Base-by-base conservation (phyloP, 768 basidiomycete genomes). In the Mycena crocata region DNA sequence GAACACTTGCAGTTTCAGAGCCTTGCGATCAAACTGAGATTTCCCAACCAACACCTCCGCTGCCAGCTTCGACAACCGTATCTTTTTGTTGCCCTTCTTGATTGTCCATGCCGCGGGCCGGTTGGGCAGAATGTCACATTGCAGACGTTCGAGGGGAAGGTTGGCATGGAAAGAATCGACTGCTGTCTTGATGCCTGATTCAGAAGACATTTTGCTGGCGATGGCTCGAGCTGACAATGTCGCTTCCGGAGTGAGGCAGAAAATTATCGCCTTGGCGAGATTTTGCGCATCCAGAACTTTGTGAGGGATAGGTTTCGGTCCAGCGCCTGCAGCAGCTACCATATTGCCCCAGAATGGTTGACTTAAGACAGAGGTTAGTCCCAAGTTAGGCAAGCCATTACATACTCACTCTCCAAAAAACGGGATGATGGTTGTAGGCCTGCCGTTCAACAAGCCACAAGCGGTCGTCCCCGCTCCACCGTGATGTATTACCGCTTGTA, bases 381-480 rank as follows among this genome's bases (percentile, higher is more conserved):
- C 12, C 13, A n/a, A 52, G 19, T 28, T 6, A 14, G 21, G 15
- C 17, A 26, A 17, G 37, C 9, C n/a, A 31, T 9, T 15, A 13
- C 14, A 1, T 14, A 52, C 67, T 52, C 34, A 68, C 62, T 85
- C 84, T 5, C 83, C 84, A 67, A 85, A 85, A 75, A 84, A 85
- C 2, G 84, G 83, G 0, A 84, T 79, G 35, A 85, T 78, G 15
- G 82, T 76, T 1, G 83, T 84, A 0, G 84, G 83, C 26, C 77
- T 72, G 4, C 83, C 83, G 37, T 81, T 78, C 23, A 77, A 58
- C 15, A 85, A 74, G 0, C 84, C 84, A 26, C 82, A 82, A 0
- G 84, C 84, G 0, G 82, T 84, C 3, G 84, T 85, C 0, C 84
- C 84, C 1, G 84, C 84, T 0, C 84, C 84, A 6, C 84, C 84